Evolutionary conservation across 306 rosid genomes (phyloP), one percentile per base, ranked within the genome.

Genomic region (Prunus mira): DNA sequence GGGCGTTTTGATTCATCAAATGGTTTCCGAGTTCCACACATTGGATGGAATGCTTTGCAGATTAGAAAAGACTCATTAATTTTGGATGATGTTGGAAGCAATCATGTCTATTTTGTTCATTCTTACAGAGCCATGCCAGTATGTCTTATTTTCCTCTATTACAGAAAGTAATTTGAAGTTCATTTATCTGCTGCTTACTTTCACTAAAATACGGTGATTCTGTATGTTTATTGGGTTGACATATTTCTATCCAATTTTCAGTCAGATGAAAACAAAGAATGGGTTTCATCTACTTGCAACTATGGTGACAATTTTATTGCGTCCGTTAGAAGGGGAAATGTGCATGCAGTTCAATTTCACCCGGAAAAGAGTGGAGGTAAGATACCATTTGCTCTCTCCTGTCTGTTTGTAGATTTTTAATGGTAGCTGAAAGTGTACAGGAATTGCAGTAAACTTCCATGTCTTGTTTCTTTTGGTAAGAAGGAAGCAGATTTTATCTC

Each of bases 301-400:
- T 95, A 95, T 24, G 97, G 99, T 68, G 97, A 87, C 74, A 82
- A 85, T 65, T 95, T 95, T 84, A 89, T 95, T 86, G 92, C 97
- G 4, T 95, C 97, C 52, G 85, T 95, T 71, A 87, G 86, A 79
- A 90, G 88, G 86, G 99, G 99, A 80, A 95, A 88, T 64, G 97
- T 89, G 78, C 99, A 92, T 74, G 99, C 97, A 70, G 97, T 95
- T 83, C 99, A 95, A 75, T 95, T 95, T 86, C 99, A 95, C 79
- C 99, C 99, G 0, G 97, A 95, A 82, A 95, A 95, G 84, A 95
- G 99, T 73, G 99, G 97, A 88, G 97, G 99, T 82, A 84, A 88
- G 89, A 72, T 83, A 58, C 83, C 74, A 65, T 84, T 76, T 78
- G 45, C 54, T 76, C 65, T 63, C 68, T 4, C 63, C 61, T 18